A percentile compares a stretch with the other conserved stretches of the same genome.
These are phyloP conservation scores for Limtongozyma cylindracea DNA, from an alignment of 805 yeast genomes.

Conservation along the genomic window DNA sequence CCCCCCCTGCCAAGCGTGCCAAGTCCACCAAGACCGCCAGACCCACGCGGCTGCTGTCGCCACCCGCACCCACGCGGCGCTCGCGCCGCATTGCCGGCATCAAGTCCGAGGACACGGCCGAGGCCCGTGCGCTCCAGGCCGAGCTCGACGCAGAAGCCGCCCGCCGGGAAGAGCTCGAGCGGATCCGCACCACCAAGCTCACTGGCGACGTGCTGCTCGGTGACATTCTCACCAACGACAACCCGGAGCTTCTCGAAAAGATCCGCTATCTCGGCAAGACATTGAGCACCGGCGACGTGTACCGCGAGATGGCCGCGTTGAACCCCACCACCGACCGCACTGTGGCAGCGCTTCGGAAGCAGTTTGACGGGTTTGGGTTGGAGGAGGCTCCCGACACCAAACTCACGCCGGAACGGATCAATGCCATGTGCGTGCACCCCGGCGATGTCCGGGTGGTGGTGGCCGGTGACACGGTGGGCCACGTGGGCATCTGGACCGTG, in stretches of 20 bases:
- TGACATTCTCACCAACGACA: conserved; percentile 22
- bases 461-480: conserved; percentile 83
- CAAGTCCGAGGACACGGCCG: conserved; percentile 12
- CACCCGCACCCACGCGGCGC: conserved; percentile 32
- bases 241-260: neutral
- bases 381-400: conserved; percentile 50
- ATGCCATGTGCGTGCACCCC: conserved; percentile 61
- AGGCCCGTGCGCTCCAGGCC: conserved; percentile 6
- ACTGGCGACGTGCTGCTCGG: conserved; percentile 38
- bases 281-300: conserved; percentile 1
- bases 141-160: conserved; percentile 16
- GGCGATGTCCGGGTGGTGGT: conserved; percentile 32
- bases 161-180: conserved; percentile 1
- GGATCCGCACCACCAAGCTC: conserved; percentile 24
- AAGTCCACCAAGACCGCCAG: conserved; percentile 3
- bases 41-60: conserved; percentile 5
- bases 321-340: conserved; percentile 7
- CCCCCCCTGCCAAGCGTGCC: conserved; percentile 22
- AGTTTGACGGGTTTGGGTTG: conserved; percentile 22
- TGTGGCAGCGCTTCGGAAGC: conserved; percentile 22
- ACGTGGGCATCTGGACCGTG: conserved; percentile 74
- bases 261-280: neutral
- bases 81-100: conserved; percentile 51
- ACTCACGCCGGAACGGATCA: conserved; percentile 46
- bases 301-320: conserved; percentile 4